Evolutionary conservation across 352 stramenopile genomes (phyloP), one percentile per base, ranked within the genome.

Genomic region (Globisporangium camurandrum): DNA sequence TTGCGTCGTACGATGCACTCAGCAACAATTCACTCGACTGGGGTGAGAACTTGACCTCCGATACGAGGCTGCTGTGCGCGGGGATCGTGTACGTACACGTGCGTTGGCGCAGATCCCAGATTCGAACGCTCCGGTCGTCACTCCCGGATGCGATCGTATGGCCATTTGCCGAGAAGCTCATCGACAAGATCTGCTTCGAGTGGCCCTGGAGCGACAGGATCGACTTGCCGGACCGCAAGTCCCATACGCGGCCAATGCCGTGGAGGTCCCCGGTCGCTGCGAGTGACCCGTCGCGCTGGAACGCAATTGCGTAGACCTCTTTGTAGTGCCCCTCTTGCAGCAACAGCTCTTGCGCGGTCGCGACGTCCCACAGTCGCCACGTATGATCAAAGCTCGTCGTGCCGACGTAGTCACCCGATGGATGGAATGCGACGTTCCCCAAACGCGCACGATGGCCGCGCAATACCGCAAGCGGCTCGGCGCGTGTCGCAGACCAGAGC

Each of bases 341-440:
- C 31, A 98, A 61, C 41, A 98, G 64, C 54, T 97, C 89, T 37
- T 87, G 75, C 8, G 75, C 82, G 1, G 87, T 97, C 30, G 96
- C 84, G 14, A 98, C 75, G 64, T 99, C 95, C 95, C 95, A 99
- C 16, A 99, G 74, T n/a, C 96, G 74, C 95, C 95, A 99, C 20
- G 95, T 98, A 56, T 97, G 86, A 66, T 99, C 96, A 59, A 97
- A 98, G 62, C 86, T 97, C 10, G 94, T 97, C 8, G 93, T 98
- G 23, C 79, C 95, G 6, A 98, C 69, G 57, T 90, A 92, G 37
- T 86, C 60, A 14, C 95, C 92, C n/a, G 82, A 67, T 4, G 96
- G 95, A 70, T 99, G 96, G 60, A 98, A 98, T 8, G 86, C 92
- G 22, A 98, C 81, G 50, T 88, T 91, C 12, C 80, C 79, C 40